phyloP scores from a whole-genome alignment of 768 basidiomycete species.

The Russula ochroleuca region DNA sequence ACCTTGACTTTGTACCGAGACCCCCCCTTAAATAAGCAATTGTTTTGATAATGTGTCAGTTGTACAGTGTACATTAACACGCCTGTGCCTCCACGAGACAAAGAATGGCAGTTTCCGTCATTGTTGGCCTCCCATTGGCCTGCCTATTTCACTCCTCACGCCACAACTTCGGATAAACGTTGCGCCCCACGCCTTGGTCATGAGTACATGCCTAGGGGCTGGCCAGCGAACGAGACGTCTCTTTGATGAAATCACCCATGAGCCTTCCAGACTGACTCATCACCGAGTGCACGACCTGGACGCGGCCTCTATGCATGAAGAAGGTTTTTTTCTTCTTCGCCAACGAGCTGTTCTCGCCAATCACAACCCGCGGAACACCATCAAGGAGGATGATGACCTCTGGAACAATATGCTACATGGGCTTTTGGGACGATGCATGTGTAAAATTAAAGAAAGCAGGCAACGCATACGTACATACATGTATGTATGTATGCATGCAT shows the following conservation, averaged over 20 bases:
- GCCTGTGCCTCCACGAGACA: constrained; percentile 4
- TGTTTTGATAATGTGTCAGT: constrained; percentile 24
- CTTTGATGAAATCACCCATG: constrained; percentile 53
- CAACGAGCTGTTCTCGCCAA: constrained; percentile 61
- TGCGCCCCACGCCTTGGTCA: constrained; percentile 20
- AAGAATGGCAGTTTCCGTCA: constrained; percentile 7
- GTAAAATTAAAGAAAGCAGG: no score
- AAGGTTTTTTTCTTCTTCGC: constrained; percentile 45
- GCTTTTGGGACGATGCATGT: constrained; percentile 25
- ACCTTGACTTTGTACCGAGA: constrained; percentile 24
- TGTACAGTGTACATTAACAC: constrained; percentile 13
- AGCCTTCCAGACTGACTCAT: constrained; percentile 49
- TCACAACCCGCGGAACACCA: constrained; percentile 60
- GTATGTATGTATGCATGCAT: no score
- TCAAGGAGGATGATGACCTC: constrained; percentile 59
- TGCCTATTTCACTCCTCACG: constrained; percentile 62
- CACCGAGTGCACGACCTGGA: constrained; percentile 43
- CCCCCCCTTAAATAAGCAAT: constrained; percentile 15
- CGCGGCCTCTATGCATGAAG: constrained; percentile 43
- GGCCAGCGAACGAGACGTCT: constrained; percentile 35
- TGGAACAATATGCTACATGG: constrained; percentile 65
- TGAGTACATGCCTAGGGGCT: constrained; percentile 3
- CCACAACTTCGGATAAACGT: constrained; percentile 42
- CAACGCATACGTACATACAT: neutral
- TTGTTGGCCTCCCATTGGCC: constrained; percentile 24